phyloP scores from a whole-genome alignment of 1,284 basidiomycete genomes.

The Ustilago tritici region DNA sequence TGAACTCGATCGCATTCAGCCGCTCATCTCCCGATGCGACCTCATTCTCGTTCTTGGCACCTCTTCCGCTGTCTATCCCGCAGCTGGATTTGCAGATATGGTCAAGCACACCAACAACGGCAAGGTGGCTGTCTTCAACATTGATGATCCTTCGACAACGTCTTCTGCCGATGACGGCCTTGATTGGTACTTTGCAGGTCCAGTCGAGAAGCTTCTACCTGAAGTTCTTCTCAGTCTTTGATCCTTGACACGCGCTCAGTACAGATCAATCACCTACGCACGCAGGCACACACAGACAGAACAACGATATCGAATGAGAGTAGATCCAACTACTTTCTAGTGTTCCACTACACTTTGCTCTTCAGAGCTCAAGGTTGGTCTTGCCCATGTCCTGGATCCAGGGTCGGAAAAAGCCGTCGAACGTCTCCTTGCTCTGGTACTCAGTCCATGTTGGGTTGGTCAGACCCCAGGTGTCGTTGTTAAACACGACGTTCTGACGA shows the following conservation, averaged over 20 bases:
- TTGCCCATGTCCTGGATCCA: conserved; percentile 45
- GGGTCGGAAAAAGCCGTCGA: conserved; percentile 40
- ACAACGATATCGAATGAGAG: background rate
- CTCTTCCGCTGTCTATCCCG: conserved; percentile 74
- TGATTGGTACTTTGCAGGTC: conserved; percentile 44
- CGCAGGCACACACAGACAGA: background rate
- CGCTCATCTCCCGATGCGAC: conserved; percentile 73
- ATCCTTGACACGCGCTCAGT: background rate
- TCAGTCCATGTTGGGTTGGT: conserved; percentile 23
- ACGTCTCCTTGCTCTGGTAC: conserved; percentile 30
- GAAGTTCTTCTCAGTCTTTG: conserved; percentile 17
- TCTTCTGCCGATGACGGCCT: conserved; percentile 2
- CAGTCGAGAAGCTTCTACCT: conserved; percentile 32
- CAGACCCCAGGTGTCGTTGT: conserved; percentile 48
- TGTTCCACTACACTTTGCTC: background rate
- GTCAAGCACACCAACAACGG: conserved; percentile 71
- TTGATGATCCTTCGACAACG: conserved; percentile 68
- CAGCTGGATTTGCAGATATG: conserved; percentile 71
- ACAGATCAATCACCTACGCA: background rate
- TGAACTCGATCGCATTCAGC: conserved; percentile 70
- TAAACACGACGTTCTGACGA: conserved; percentile 20
- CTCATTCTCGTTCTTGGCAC: conserved; percentile 77
- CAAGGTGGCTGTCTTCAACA: conserved; percentile 76
- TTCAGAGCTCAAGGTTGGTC: conserved; percentile 44
- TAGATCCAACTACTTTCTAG: background rate